Conservation (phyloP, 129 eudicot genomes). For the Escallonia herrerae region DNA sequence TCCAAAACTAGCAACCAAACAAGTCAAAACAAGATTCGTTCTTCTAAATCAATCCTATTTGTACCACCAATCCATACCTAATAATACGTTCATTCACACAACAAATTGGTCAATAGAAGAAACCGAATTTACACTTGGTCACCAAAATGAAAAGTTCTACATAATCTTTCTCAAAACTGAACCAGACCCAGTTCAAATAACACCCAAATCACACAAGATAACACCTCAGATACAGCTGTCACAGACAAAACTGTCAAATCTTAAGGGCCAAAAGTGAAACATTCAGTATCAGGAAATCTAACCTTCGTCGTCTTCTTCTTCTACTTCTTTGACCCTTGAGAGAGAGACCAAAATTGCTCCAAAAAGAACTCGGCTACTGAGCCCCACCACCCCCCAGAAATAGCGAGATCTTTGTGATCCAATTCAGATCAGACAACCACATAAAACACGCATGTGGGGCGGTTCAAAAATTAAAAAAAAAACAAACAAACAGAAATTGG, state of each 20-base stretch:
- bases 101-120: neutral
- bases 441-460: conserved; percentile 14
- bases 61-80: conserved; percentile 10
- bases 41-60: conserved; percentile 2
- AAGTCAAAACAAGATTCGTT: neutral
- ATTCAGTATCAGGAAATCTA: conserved; percentile 6
- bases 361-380: conserved; percentile 11
- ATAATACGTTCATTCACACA: neutral
- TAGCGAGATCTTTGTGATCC: conserved; percentile 12
- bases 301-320: conserved; percentile 25
- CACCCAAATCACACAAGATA: conserved; percentile 4
- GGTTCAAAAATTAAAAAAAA: conserved; percentile 1
- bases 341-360: conserved; percentile 8
- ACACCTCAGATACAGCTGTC: neutral
- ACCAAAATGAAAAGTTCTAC: conserved; percentile 10
- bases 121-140: neutral
- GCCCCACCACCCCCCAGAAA: neutral
- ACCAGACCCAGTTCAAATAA: conserved; percentile 9
- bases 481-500: too few species aligned
- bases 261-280: neutral
- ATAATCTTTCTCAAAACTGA: conserved; percentile 4
- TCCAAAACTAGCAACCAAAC: conserved; percentile 1
- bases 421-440: conserved; percentile 20
- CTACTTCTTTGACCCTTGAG: conserved; percentile 5
- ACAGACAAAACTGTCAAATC: neutral